Conservation (phyloP, 208 protist species). For the Trypanosoma melophagium region DNA sequence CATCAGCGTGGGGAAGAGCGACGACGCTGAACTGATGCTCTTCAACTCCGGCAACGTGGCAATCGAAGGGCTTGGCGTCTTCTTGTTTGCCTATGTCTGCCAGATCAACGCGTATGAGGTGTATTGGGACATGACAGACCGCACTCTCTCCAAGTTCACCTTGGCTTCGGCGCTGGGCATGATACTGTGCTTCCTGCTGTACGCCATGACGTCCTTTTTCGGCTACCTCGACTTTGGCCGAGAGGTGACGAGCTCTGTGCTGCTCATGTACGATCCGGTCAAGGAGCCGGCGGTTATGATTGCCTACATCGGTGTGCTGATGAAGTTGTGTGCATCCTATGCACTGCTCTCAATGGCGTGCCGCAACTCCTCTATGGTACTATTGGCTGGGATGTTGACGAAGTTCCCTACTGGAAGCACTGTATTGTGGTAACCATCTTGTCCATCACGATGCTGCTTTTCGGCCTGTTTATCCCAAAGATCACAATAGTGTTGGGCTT, state of each 20-base stretch:
- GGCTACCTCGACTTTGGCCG: conserved; percentile 75
- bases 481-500: conserved; percentile 46
- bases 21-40: conserved; percentile 12
- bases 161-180: conserved; percentile 25
- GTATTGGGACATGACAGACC: conserved; percentile 35
- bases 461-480: conserved; percentile 27
- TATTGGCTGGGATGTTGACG: conserved; percentile 44
- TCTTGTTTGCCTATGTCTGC: conserved; percentile 44
- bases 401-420: conserved; percentile 66
- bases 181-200: conserved; percentile 55
- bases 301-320: conserved; percentile 60
- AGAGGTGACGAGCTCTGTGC: conserved; percentile 36
- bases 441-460: conserved; percentile 27
- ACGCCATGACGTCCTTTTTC: conserved; percentile 58
- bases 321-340: conserved; percentile 59
- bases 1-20: conserved; percentile 17
- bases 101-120: conserved; percentile 40
- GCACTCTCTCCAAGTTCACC: conserved; percentile 13
- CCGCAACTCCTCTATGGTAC: conserved; percentile 56
- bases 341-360: conserved; percentile 54
- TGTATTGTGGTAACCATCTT: conserved; percentile 33
- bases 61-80: conserved; percentile 29
- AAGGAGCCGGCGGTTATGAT: conserved; percentile 64
- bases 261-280: conserved; percentile 58
- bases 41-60: conserved; percentile 17